Conservation (phyloP, 1,284 basidiomycete species). For the Trametes polyzona region DNA sequence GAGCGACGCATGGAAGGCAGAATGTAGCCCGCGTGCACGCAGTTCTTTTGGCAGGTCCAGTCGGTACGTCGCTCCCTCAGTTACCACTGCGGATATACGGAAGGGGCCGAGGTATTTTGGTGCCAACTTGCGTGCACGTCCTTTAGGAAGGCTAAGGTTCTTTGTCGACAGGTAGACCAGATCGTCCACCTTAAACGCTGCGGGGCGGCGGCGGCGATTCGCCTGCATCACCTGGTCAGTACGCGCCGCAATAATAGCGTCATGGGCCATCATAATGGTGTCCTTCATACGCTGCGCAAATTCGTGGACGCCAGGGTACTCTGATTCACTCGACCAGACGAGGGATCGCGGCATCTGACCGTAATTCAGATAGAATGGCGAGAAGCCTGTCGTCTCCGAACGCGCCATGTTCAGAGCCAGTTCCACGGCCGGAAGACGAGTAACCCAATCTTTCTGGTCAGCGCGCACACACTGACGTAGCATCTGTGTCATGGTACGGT, state of each 20-base stretch:
- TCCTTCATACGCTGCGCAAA: conserved; percentile 19
- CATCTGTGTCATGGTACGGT: conserved; percentile 44
- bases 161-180: conserved; percentile 38
- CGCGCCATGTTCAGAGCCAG: conserved; percentile 20
- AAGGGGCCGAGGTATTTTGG: conserved; percentile 36
- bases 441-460: conserved; percentile 44
- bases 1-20: conserved; percentile 32
- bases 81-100: not conserved
- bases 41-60: conserved; percentile 34
- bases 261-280: conserved; percentile 26
- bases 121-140: conserved; percentile 27
- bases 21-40: conserved; percentile 26
- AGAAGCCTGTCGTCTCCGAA: conserved; percentile 36
- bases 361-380: conserved; percentile 35
- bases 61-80: conserved; percentile 20
- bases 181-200: conserved; percentile 27
- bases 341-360: conserved; percentile 21
- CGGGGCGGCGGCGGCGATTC: conserved; percentile 17
- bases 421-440: not conserved
- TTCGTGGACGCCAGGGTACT: conserved; percentile 20
- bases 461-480: conserved; percentile 36
- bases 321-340: not conserved
- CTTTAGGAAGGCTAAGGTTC: conserved; percentile 32
- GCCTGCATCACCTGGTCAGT: conserved; percentile 21
- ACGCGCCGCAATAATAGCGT: conserved; percentile 29